Evolutionary conservation across 495 filamentous ascomycete genomes (phyloP).

Genomic region (Parmelia sp.): DNA sequence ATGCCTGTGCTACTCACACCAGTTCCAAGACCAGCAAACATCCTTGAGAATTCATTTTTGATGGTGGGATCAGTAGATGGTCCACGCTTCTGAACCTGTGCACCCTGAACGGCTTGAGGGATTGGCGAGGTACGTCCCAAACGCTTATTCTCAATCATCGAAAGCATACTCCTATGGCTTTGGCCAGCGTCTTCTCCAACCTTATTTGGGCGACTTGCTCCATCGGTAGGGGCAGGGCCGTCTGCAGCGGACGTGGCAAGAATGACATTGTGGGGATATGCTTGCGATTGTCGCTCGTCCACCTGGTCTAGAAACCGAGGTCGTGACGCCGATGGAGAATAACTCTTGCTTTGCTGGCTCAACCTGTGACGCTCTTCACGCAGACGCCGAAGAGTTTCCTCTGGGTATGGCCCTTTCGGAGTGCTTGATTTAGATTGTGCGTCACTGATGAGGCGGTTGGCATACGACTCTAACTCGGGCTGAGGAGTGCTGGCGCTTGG

Average conservation of each 20-base stretch:
- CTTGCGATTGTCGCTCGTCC: constrained; percentile 12
- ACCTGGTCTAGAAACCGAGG: constrained; percentile 7
- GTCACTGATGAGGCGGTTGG: constrained; percentile 7
- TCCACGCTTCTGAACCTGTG: constrained; percentile 68
- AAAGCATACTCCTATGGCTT: constrained; percentile 40
- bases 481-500: constrained; percentile 4
- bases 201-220: constrained; percentile 32
- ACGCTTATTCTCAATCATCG: constrained; percentile 41
- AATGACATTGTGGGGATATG: constrained; percentile 4
- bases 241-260: constrained; percentile 13
- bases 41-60: constrained; percentile 85
- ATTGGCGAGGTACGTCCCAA: constrained; percentile 64
- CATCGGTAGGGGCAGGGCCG: constrained; percentile 12
- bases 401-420: constrained; percentile 18
- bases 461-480: constrained; percentile 5
- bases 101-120: constrained; percentile 88
- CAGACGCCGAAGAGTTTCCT: constrained; percentile 18
- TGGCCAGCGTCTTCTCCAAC: constrained; percentile 54
- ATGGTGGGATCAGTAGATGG: constrained; percentile 74
- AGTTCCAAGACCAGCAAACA: constrained; percentile 86
- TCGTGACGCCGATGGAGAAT: constrained; percentile 13
- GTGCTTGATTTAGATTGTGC: constrained; percentile 8
- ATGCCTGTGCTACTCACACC: constrained; percentile 58
- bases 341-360: constrained; percentile 1
- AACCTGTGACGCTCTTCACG: constrained; percentile 18